Base-by-base conservation (phyloP, 805 yeast genomes). In the Sugiyamaella marilandica region DNA sequence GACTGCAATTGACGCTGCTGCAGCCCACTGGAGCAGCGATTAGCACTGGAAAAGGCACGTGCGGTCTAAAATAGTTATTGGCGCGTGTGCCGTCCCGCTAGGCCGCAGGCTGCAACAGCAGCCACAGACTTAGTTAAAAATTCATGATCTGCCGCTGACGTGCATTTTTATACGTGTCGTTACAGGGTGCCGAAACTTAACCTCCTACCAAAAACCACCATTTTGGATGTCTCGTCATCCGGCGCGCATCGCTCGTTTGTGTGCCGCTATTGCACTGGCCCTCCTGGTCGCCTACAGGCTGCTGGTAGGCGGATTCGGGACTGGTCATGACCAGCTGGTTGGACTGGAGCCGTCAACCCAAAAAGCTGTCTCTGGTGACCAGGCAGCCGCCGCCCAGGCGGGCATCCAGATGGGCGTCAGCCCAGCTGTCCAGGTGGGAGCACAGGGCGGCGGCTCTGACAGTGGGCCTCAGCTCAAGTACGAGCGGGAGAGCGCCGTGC, bases 401-500 rank as follows among this genome's bases (percentile, higher is more conserved):
- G 37, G 16, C 37, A 8, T 10, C 16, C 16, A 34, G 37, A 5
- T 8, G 37, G 37, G 37, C 5, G 9, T 8, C n/a, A 14, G n/a
- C 37, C 16, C 37, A 34, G 37, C 5, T 14, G 43, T 11, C 24
- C 43, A 39, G 19, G 43, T 13, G 14, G 13, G 24, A 39, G 24
- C 21, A 34, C 14, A 3, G 18, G 18, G 39, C 18, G 39, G 39
- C 18, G 18, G 13, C 10, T 32, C 39, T 34, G 18, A 5, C 39
- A 34, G 18, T 39, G 19, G 19, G 19, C 43, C 14, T 8, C 43
- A 4, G 13, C 24, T 39, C 24, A 19, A 21, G 19, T 59, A 62
- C 49, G 43, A 52, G 32, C 58, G 62, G 31, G 71, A 62, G 31
- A 69, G 68, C 47, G 78, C 80, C 4, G 75, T 80, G 5, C 66